Percentiles rank a stretch among this genome's conserved stretches.
Conservation (phyloP, 1,284 basidiomycete genomes). For the Laetiporus sulphureus region DNA sequence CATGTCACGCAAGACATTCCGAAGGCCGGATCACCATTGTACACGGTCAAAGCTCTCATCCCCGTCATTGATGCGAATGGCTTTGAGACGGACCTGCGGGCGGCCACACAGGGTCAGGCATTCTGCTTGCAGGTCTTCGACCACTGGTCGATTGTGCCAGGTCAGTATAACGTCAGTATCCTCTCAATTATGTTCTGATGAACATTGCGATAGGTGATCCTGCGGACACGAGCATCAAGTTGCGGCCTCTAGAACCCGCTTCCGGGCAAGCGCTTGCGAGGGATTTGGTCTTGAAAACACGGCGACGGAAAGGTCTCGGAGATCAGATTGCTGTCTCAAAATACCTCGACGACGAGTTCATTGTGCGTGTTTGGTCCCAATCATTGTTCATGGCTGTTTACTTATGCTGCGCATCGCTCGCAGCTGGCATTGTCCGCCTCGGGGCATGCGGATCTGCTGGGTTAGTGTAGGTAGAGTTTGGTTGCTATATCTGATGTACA, state of each 20-base stretch:
- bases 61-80: slow-evolving; percentile 99
- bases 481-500: slow-evolving; percentile 18
- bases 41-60: slow-evolving; percentile 95
- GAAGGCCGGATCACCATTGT: slow-evolving; percentile 94
- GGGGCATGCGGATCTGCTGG: slow-evolving; percentile 83
- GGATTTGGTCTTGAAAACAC: slow-evolving; percentile 94
- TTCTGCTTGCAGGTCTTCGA: slow-evolving; percentile 96
- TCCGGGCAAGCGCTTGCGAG: slow-evolving; percentile 88
- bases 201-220: slow-evolving; percentile 67
- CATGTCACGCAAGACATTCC: slow-evolving; percentile 98
- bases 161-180: slow-evolving; percentile 31
- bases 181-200: background rate
- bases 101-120: slow-evolving; percentile 95
- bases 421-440: slow-evolving; percentile 86
- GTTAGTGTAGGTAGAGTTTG: slow-evolving; percentile 40
- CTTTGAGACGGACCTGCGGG: slow-evolving; percentile 96
- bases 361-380: slow-evolving; percentile 44
- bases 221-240: slow-evolving; percentile 90
- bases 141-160: slow-evolving; percentile 98
- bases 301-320: slow-evolving; percentile 90
- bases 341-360: slow-evolving; percentile 91
- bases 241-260: slow-evolving; percentile 94
- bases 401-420: background rate
- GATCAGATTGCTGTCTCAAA: slow-evolving; percentile 93
- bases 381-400: background rate